phyloP scores from a whole-genome alignment of 2,329 filamentous ascomycete genomes.

The Fulvia fulva region DNA sequence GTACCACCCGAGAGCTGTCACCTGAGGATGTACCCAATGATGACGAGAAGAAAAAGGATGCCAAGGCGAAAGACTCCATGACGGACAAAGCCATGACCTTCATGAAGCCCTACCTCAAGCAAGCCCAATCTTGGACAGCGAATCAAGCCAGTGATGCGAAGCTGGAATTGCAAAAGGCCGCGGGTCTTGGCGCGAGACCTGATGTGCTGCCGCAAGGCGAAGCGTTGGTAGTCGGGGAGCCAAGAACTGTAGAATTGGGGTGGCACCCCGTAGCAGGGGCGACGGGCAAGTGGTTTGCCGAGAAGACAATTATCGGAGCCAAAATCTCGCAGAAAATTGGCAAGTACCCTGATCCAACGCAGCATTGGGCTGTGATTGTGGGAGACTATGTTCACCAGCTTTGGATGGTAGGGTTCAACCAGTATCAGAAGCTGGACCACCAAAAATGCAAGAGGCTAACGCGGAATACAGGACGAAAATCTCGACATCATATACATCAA shows the following conservation, averaged over 20 bases:
- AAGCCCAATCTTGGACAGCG: conserved; percentile 13
- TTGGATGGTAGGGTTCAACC: conserved; percentile 14
- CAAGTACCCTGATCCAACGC: conserved; percentile 20
- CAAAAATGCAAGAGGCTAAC: background rate
- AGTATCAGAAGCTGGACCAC: background rate
- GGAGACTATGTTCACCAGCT: conserved; percentile 21
- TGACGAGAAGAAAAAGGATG: conserved; percentile 1
- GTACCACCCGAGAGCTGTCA: background rate
- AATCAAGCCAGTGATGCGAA: conserved; percentile 15
- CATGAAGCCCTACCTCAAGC: conserved; percentile 10
- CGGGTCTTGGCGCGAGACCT: conserved; percentile 11
- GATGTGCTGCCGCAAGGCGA: conserved; percentile 14
- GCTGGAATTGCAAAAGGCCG: conserved; percentile 9
- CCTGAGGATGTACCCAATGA: conserved; percentile 3
- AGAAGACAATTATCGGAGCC: conserved; percentile 17
- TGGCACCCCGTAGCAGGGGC: conserved; percentile 16
- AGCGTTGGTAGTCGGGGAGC: conserved; percentile 12
- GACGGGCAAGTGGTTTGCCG: conserved; percentile 17
- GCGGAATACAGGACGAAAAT: conserved; percentile 10
- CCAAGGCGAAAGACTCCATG: conserved; percentile 8
- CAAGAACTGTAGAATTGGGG: conserved; percentile 11
- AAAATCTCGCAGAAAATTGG: conserved; percentile 14
- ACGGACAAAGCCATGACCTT: conserved; percentile 8
- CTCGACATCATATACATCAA: conserved; percentile 21
- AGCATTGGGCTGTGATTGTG: conserved; percentile 20